Base-by-base conservation (phyloP, 331 rosid genomes). In the Malus hybrid region DNA sequence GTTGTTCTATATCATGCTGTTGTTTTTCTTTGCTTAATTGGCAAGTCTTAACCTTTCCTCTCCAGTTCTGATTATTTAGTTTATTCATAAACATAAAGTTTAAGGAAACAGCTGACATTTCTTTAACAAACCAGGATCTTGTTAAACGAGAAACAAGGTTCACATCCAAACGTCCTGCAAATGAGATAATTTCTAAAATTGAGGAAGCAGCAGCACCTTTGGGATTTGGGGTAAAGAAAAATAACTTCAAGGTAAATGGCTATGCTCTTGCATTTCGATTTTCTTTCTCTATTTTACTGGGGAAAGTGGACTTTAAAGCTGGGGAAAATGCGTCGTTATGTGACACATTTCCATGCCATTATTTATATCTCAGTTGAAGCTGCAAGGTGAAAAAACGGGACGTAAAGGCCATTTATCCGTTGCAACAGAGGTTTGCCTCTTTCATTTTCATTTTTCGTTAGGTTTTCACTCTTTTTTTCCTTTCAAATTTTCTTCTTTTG, bases 391-490 rank as follows among this genome's bases (percentile, higher is more conserved):
- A 75, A 91, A 87, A 81, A 81, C 86, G 50, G 98, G 98, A 73
- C 91, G 98, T 5, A 94, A 94, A 81, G 98, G 98, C 76, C 98
- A 84, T 79, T 85, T 94, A 58, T 88, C 97, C 68, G 89, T 94
- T 75, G 87, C 91, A 34, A 91, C 98, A 32, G 98, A 94, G 96
- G 98, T 90, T 73, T n/a, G 66, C 64, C 24, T 79, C 50, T 50
- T 71, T 66, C 11, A 34, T 14, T 6, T 36, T 18, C 22, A 39
- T 13, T 22, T 32, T 8, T 44, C 16, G 12, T 62, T 6, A 26
- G 48, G 14, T 58, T 62, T 61, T 5, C 34, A 13, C 66, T 6
- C 13, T 13, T 10, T 12, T 12, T 62, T 39, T 39, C 9, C 0
- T 39, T 39, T 39, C 46, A 39, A 39, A 36, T 36, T 36, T 39